phyloP scores from a whole-genome alignment of 176 grass and related monocot genomes.

The Triticum urartu region DNA sequence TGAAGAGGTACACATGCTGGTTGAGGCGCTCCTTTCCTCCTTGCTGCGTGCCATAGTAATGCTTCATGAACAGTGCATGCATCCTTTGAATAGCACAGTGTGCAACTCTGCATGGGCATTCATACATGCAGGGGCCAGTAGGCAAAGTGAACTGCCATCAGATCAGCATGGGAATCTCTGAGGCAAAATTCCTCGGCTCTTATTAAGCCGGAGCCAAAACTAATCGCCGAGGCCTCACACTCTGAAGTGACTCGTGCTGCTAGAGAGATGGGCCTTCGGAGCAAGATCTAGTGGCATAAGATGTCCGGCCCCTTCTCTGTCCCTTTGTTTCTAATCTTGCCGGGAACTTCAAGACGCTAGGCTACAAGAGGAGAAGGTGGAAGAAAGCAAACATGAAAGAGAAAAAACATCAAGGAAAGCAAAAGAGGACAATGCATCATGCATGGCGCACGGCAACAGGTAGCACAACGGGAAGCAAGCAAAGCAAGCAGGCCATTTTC shows the following conservation, averaged over 20 bases:
- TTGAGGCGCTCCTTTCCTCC: neutral
- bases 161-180: conserved; percentile 33
- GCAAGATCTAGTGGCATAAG: conserved; percentile 26
- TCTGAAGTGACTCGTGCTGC: neutral
- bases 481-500: conserved; percentile 35
- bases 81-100: conserved; percentile 33
- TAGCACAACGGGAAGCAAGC: conserved; percentile 11
- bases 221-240: neutral
- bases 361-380: conserved; percentile 13
- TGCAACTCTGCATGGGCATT: conserved; percentile 16
- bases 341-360: neutral
- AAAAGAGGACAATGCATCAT: neutral
- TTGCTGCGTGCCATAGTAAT: neutral
- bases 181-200: neutral
- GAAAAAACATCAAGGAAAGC: neutral
- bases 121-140: neutral
- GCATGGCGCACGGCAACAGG: neutral
- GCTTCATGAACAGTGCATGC: neutral
- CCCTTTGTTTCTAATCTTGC: conserved; percentile 40
- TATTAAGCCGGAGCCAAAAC: conserved; percentile 13
- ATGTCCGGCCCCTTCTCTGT: neutral
- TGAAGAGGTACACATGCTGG: neutral
- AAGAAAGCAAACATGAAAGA: neutral
- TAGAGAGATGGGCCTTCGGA: neutral
- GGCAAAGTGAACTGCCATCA: conserved; percentile 40